phyloP scores from a whole-genome alignment of 257 asterid species.

The Verbascum thapsus region DNA sequence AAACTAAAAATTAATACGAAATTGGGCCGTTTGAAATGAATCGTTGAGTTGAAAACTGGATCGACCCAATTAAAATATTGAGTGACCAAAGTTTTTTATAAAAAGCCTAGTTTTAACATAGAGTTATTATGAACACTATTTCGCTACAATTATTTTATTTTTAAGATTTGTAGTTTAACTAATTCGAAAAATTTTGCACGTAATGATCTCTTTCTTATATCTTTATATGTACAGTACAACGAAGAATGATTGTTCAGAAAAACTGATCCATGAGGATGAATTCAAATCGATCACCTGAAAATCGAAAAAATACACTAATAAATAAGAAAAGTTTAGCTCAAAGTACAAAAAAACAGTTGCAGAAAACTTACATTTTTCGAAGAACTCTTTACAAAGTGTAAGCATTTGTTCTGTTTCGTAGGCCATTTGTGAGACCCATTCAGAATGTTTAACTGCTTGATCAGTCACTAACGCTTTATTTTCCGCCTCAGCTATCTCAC shows the following conservation, averaged over 20 bases:
- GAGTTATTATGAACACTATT: too few relatives aligned
- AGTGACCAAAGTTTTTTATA: too few relatives aligned
- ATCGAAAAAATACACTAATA: neutral
- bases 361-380: slow-evolving; percentile 38
- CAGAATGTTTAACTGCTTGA: slow-evolving; percentile 42
- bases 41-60: too few relatives aligned
- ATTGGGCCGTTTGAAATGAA: too few relatives aligned
- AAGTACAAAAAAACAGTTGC: neutral
- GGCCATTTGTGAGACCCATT: slow-evolving; percentile 37
- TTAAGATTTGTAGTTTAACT: too few relatives aligned
- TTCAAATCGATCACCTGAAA: slow-evolving; percentile 43
- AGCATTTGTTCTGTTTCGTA: slow-evolving; percentile 38
- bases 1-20: too few relatives aligned
- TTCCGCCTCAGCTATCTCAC: slow-evolving; percentile 46
- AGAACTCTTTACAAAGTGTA: slow-evolving; percentile 30
- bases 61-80: too few relatives aligned
- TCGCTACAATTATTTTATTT: too few relatives aligned
- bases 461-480: slow-evolving; percentile 37
- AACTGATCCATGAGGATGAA: slow-evolving; percentile 32
- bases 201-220: neutral
- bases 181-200: too few relatives aligned
- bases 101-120: too few relatives aligned
- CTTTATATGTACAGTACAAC: slow-evolving; percentile 24
- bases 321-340: neutral
- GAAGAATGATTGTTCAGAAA: neutral